Conservation (phyloP, 2,329 filamentous ascomycete genomes). For the Aspergillaceae sp. region DNA sequence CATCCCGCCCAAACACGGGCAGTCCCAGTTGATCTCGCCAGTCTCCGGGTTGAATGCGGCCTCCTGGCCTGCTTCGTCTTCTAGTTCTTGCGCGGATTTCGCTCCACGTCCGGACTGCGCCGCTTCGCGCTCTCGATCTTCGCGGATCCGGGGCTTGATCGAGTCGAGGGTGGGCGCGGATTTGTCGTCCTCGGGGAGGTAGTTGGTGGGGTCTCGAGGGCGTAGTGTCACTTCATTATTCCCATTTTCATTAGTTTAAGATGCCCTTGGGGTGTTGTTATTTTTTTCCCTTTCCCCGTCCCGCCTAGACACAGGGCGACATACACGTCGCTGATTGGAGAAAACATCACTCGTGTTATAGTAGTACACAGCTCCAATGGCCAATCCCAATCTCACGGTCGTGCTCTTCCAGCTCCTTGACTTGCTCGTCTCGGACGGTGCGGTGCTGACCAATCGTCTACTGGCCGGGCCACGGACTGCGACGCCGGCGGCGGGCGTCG, state of each 20-base stretch:
- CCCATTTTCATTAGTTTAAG: no score
- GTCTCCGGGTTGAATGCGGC: constrained; percentile 97
- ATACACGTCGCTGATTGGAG: constrained; percentile 69
- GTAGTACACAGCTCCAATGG: constrained; percentile 72
- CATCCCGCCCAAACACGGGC: constrained; percentile 95
- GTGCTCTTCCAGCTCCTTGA: constrained; percentile 75
- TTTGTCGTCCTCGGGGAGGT: constrained; percentile 32
- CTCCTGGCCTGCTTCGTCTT: constrained; percentile 76
- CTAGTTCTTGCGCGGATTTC: constrained; percentile 48
- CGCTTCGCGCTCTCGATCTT: constrained; percentile 18
- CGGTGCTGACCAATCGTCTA: constrained; percentile 49
- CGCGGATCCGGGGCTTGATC: constrained; percentile 49
- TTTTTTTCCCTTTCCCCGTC: no score
- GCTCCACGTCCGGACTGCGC: constrained; percentile 12
- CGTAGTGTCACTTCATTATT: no score
- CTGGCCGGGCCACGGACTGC: constrained; percentile 22
- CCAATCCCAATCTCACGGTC: constrained; percentile 64
- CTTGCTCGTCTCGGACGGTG: constrained; percentile 48
- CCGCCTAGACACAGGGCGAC: constrained; percentile 21
- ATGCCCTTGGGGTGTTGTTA: no score
- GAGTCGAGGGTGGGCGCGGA: constrained; percentile 58
- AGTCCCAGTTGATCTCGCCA: constrained; percentile 99
- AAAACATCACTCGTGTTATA: constrained; percentile 88
- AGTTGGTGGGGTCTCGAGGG: constrained; percentile 12
- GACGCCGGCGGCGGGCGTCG: constrained; percentile 16